Evolutionary conservation across 805 yeast species (phyloP).

Genomic region (Millerago galiae): DNA sequence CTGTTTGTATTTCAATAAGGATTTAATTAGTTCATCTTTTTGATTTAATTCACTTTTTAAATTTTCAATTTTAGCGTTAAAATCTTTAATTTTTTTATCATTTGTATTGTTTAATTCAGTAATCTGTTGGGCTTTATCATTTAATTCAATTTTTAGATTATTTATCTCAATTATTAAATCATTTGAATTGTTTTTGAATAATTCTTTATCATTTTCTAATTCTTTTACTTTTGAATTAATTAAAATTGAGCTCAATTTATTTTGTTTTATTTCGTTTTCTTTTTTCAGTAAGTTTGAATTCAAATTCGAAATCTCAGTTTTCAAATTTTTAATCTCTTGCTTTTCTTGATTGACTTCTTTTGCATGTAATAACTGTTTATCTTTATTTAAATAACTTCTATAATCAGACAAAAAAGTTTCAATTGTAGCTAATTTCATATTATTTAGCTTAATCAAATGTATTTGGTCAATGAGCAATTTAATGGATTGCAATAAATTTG

Average conservation of each 20-base stretch:
- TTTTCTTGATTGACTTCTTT: slow-evolving; percentile 1
- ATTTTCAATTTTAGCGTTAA: neutral
- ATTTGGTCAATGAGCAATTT: slow-evolving; percentile 48
- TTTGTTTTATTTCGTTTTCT: slow-evolving; percentile 2
- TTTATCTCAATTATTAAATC: neutral
- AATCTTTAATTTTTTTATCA: neutral
- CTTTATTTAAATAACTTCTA: slow-evolving; percentile 18
- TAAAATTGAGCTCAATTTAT: neutral
- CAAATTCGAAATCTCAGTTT: neutral
- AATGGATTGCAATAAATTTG: slow-evolving; percentile 49
- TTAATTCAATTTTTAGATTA: neutral
- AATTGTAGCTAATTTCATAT: slow-evolving; percentile 46
- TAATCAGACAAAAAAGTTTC: slow-evolving; percentile 50
- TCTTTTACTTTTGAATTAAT: neutral
- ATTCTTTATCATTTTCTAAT: neutral
- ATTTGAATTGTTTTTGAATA: neutral
- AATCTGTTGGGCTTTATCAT: neutral
- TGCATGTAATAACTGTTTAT: slow-evolving; percentile 2
- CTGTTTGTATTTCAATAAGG: neutral
- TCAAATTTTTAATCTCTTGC: neutral
- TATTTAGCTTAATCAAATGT: slow-evolving; percentile 53
- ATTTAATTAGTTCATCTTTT: neutral
- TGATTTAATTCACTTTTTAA: neutral
- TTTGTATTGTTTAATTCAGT: neutral
- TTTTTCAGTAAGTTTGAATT: neutral